Evolutionary conservation across 108 stramenopile species (phyloP).

Genomic region (Conticribra weissflogii): DNA sequence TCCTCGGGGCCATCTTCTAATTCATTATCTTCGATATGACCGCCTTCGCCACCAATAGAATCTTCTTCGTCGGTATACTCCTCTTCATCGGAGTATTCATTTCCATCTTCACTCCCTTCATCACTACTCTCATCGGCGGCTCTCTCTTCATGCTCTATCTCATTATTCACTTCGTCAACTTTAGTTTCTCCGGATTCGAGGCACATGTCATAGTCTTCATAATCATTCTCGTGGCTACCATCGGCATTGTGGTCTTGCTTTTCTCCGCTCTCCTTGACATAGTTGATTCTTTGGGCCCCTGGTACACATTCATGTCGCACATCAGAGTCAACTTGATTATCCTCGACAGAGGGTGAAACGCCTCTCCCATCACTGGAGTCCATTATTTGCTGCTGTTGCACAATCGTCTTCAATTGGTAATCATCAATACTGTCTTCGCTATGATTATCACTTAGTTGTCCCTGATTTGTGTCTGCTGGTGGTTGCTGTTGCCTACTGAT

Average conservation of each 20-base stretch:
- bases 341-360: not conserved
- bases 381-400: constrained; percentile 6
- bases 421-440: constrained; percentile 22
- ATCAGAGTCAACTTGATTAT: not conserved
- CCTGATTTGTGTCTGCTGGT: not conserved
- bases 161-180: not conserved
- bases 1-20: too few species aligned
- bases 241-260: too few species aligned
- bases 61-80: too few species aligned
- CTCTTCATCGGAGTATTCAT: too few species aligned
- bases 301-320: too few species aligned
- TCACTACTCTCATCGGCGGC: not conserved
- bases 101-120: too few species aligned
- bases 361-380: not conserved
- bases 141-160: not conserved
- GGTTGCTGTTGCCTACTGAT: not conserved
- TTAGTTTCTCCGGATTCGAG: not conserved
- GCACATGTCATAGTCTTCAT: not conserved
- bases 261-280: too few species aligned
- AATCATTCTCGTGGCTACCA: not conserved
- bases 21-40: too few species aligned
- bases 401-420: constrained; percentile 31
- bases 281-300: too few species aligned
- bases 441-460: constrained; percentile 1
- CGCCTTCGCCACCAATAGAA: too few species aligned